Percentiles rank a stretch among this genome's conserved stretches.
phyloP scores from a whole-genome alignment of 768 basidiomycete genomes.

The Crassisporium funariophilum region DNA sequence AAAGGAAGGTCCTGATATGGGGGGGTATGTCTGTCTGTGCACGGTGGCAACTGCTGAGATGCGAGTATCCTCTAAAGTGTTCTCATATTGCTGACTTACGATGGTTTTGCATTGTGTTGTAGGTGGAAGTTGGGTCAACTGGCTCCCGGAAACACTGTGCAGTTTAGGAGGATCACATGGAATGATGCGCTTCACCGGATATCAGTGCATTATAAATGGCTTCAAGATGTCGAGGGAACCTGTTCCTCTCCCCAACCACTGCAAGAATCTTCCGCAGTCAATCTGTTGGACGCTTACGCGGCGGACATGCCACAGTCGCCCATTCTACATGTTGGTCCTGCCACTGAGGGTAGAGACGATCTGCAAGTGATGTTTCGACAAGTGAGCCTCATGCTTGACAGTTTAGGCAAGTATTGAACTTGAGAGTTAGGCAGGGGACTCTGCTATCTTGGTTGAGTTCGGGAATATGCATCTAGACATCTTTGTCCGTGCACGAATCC shows the following conservation, averaged over 20 bases:
- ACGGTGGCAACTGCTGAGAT: conserved; percentile 53
- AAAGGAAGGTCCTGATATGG: conserved; percentile 64
- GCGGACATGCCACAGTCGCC: conserved; percentile 31
- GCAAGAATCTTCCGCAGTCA: background rate
- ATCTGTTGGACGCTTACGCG: background rate
- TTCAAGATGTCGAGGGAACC: conserved; percentile 23
- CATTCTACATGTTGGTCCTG: conserved; percentile 28
- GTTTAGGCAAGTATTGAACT: background rate
- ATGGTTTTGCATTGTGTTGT: background rate
- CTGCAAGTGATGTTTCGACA: conserved; percentile 53
- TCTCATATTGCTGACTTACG: background rate
- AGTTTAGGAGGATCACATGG: conserved; percentile 54
- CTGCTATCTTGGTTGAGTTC: conserved; percentile 64
- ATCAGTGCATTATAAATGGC: conserved; percentile 29
- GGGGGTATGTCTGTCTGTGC: conserved; percentile 60
- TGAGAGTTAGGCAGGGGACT: conserved; percentile 57
- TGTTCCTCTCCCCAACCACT: background rate
- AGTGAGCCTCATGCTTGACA: conserved; percentile 30
- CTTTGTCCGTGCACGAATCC: conserved; percentile 55
- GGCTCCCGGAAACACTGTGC: conserved; percentile 54
- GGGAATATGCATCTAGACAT: conserved; percentile 57
- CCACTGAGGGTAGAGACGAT: conserved; percentile 6
- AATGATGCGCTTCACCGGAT: conserved; percentile 33
- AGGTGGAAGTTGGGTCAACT: conserved; percentile 75
- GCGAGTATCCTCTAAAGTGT: conserved; percentile 33